Evolutionary conservation across 2,329 filamentous ascomycete species (phyloP), one percentile per base, ranked within the genome.

Genomic region (Aspergillus pseudoterreus): DNA sequence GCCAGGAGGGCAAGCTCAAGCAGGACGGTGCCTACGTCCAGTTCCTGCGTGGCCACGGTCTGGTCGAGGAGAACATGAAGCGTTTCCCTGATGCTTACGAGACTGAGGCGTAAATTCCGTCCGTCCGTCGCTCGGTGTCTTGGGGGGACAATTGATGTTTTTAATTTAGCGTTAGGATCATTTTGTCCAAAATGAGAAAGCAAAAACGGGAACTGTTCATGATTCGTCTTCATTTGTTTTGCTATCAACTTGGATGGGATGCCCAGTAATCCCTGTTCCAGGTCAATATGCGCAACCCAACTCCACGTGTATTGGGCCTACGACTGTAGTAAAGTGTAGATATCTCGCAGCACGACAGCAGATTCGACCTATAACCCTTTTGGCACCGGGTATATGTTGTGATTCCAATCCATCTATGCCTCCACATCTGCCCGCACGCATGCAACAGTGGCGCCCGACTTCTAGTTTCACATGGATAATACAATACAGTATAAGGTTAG

Each of bases 21-120:
- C 88, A 95, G 68, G 94, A 99, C 71, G 94, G 94, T 86, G 94
- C 94, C 70, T 99, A 99, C 81, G 94, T 99, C 68, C 91, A 99
- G 84, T 99, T 99, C 88, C 86, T 97, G 70, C 83, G 84, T 81
- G 95, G 95, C 84, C 87, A 95, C 80, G 94, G 94, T 70, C 82
- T 79, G 69, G 81, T 99, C 64, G 83, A 81, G 74, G 67, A 88
- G 67, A 99, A 99, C 87, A 86, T 99, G 74, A 86, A 85, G 78
- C 85, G 90, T 69, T 99, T 96, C 90, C 94, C 94, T 68, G 87
- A 88, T 60, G 94, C 94, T 73, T 99, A 73, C 65, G 72, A 75
- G 65, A 72, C 70, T 59, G 66, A 75, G 66, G 74, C 73, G 71
- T 76, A 76, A 63, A 71, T 63, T 59, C 36, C 42, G 57, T 62